Evolutionary conservation across 192 early-diverging fungal genomes (phyloP).

Genomic region (Coemansia aciculifera): DNA sequence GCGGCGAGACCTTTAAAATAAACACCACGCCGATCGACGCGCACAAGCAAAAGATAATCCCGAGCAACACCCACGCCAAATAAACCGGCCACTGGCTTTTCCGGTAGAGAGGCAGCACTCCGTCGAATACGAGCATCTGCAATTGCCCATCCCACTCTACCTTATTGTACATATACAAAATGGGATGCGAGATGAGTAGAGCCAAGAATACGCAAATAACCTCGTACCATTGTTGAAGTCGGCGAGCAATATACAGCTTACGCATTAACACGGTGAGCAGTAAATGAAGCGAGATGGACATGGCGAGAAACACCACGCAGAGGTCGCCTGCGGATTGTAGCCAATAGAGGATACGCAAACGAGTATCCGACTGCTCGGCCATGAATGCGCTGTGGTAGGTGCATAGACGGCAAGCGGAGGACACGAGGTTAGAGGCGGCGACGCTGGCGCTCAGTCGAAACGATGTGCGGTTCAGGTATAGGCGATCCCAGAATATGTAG

Average conservation of each 20-base stretch:
- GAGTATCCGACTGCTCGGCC: background rate
- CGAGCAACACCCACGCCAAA: slow-evolving; percentile 5
- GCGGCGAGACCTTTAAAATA: background rate
- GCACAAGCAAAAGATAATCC: background rate
- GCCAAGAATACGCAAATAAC: background rate
- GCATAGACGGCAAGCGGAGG: slow-evolving; percentile 5
- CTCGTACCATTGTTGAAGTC: slow-evolving; percentile 23
- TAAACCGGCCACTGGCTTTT: slow-evolving; percentile 12
- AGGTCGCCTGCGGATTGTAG: slow-evolving; percentile 8
- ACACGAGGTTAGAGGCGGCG: background rate
- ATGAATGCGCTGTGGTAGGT: background rate
- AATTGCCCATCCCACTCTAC: slow-evolving; percentile 8
- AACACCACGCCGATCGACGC: background rate
- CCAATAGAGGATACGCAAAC: slow-evolving; percentile 18
- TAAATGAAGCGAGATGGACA: slow-evolving; percentile 1
- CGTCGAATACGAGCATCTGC: slow-evolving; percentile 9
- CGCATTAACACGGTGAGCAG: slow-evolving; percentile 10
- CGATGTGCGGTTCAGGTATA: slow-evolving; percentile 3
- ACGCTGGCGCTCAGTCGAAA: slow-evolving; percentile 19
- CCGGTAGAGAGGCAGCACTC: background rate
- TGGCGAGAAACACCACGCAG: slow-evolving; percentile 1
- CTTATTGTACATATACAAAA: slow-evolving; percentile 16
- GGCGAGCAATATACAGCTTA: slow-evolving; percentile 2
- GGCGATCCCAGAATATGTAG: background rate
- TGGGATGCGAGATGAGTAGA: slow-evolving; percentile 20